Conservation (phyloP, 1,284 basidiomycete genomes). For the Ustilago nuda region DNA sequence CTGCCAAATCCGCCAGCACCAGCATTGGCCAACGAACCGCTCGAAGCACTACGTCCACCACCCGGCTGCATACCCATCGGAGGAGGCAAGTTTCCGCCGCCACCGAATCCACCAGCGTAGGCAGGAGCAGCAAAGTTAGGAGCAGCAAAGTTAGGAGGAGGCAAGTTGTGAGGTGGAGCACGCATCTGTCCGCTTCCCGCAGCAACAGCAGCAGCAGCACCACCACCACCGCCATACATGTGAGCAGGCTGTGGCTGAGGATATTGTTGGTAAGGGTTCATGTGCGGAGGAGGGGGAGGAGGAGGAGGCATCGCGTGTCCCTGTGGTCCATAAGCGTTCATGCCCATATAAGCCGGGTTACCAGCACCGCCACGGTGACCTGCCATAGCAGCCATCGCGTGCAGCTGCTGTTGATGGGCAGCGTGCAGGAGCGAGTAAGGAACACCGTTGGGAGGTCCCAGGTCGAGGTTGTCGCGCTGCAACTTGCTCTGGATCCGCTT, state of each 20-base stretch:
- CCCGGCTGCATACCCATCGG: slow-evolving; percentile 28
- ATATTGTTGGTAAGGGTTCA: slow-evolving; percentile 13
- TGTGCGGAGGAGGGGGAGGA: not conserved
- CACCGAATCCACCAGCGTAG: slow-evolving; percentile 14
- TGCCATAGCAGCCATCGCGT: slow-evolving; percentile 53
- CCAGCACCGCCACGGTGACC: slow-evolving; percentile 14
- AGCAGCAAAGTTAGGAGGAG: slow-evolving; percentile 23
- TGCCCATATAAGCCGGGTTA: slow-evolving; percentile 26
- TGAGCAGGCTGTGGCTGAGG: slow-evolving; percentile 18
- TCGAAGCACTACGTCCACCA: slow-evolving; percentile 6
- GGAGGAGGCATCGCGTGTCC: slow-evolving; percentile 15
- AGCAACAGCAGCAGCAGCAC: not conserved
- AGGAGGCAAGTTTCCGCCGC: slow-evolving; percentile 8
- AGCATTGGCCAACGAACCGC: not conserved
- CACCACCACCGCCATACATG: slow-evolving; percentile 23
- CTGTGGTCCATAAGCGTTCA: slow-evolving; percentile 24
- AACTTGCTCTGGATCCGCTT: slow-evolving; percentile 69
- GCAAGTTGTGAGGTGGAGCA: not conserved
- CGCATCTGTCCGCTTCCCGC: slow-evolving; percentile 17
- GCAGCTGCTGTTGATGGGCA: slow-evolving; percentile 56
- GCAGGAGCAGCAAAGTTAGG: slow-evolving; percentile 26
- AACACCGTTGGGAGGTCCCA: slow-evolving; percentile 50
- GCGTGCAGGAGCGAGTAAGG: slow-evolving; percentile 60
- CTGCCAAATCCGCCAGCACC: slow-evolving; percentile 20
- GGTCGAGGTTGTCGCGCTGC: slow-evolving; percentile 64